Base-by-base conservation (phyloP, 176 grass and related monocot species). In the Musa itinerans region DNA sequence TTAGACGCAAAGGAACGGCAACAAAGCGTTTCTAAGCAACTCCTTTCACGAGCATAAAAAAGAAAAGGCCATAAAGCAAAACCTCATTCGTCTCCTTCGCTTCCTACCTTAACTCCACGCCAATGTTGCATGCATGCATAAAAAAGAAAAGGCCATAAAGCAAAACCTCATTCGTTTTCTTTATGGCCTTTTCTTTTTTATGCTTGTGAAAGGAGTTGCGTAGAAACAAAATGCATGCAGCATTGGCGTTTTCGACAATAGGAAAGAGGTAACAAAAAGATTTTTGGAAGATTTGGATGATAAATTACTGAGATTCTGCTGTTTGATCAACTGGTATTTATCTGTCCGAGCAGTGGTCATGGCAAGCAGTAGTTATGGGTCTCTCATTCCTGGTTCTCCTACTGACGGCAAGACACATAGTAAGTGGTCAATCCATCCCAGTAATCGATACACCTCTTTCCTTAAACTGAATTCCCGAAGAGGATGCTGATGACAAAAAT, bases 331-430 rank as follows among this genome's bases (percentile, higher is more conserved):
- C 9, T 14, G 52, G 50, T 58, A 25, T 14, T 24, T 56, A 43
- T 55, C 69, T 3, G 8, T 55, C 29, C 9, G 26, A 77, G 83
- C 86, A 92, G 91, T 99, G 86, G 88, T 19, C 82, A 11, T 99
- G 96, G 96, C 88, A 99, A 83, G 88, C 96, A 26, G 83, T 99
- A 68, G 22, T 76, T 59, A 92, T 99, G 96, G 96, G 96, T 61
- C 10, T 65, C 85, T 81, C 81, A 74, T 99, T 99, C 96, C 86
- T 99, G 58, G 65, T 86, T 76, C 50, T 99, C 77, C 91, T 99
- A 81, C 79, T 94, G 59, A 21, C 73, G 51, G 91, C 91, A n/a
- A 92, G 96, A 69, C 85, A 92, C 49, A 99, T 99, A 66, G 96
- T 99, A 92, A 95, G 96, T 9, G 14, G 11, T 55, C 2, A 54